A percentile compares a stretch with the other conserved stretches of the same genome.
phyloP scores from a whole-genome alignment of 2,329 filamentous ascomycete species.

The Blumeria graminis region DNA sequence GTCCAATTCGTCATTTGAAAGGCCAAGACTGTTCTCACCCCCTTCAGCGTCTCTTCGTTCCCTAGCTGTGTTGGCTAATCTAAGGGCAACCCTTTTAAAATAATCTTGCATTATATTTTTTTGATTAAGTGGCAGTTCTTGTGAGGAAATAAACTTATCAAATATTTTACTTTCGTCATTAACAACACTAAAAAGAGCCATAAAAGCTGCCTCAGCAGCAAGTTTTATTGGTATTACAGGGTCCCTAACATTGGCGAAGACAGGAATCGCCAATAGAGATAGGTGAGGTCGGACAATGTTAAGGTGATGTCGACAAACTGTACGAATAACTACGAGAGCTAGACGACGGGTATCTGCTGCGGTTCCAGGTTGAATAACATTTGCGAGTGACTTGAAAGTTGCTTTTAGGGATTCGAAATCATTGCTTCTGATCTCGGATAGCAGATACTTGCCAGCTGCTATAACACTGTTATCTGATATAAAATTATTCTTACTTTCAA shows the following conservation, averaged over 20 bases:
- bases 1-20: slow-evolving; percentile 78
- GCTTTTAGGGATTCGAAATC: slow-evolving; percentile 54
- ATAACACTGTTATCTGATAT: slow-evolving; percentile 74
- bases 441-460: slow-evolving; percentile 73
- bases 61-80: slow-evolving; percentile 63
- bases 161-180: slow-evolving; percentile 71
- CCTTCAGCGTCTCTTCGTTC: slow-evolving; percentile 84
- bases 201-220: slow-evolving; percentile 79
- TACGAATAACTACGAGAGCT: slow-evolving; percentile 68
- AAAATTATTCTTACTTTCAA: slow-evolving; percentile 51
- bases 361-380: slow-evolving; percentile 51
- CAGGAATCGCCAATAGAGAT: slow-evolving; percentile 49
- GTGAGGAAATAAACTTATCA: slow-evolving; percentile 63
- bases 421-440: slow-evolving; percentile 40
- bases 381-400: slow-evolving; percentile 56
- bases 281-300: slow-evolving; percentile 67
- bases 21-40: slow-evolving; percentile 58
- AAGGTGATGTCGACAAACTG: slow-evolving; percentile 53
- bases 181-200: slow-evolving; percentile 72
- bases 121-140: slow-evolving; percentile 41
- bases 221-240: slow-evolving; percentile 86
- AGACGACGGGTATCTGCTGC: slow-evolving; percentile 67
- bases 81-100: slow-evolving; percentile 76
- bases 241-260: slow-evolving; percentile 81
- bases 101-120: slow-evolving; percentile 92